These are phyloP conservation scores for Lepidopterella palustris DNA, from an alignment of 495 filamentous ascomycete species.

Conservation along the genomic window DNA sequence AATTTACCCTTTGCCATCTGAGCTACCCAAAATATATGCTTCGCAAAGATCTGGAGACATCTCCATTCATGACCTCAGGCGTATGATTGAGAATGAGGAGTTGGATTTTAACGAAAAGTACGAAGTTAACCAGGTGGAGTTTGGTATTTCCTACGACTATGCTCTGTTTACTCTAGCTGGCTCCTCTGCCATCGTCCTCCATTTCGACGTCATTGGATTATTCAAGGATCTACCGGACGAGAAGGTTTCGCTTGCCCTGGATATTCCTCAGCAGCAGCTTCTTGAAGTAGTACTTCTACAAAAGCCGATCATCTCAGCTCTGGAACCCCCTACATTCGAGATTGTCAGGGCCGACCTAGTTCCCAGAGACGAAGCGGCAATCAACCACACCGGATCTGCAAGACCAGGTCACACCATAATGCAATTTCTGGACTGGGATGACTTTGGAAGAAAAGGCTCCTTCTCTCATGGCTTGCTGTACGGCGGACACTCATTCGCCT, in stretches of 20 bases:
- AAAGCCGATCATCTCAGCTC: conserved; percentile 7
- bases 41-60: conserved; percentile 14
- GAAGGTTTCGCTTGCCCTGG: neutral
- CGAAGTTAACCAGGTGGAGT: too few relatives aligned
- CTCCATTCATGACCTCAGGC: neutral
- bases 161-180: neutral
- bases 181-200: conserved; percentile 8
- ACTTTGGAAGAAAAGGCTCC: too few relatives aligned
- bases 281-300: conserved; percentile 10
- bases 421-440: too few relatives aligned
- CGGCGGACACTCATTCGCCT: too few relatives aligned
- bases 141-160: conserved; percentile 11
- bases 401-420: too few relatives aligned
- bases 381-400: neutral
- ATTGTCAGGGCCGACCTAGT: conserved; percentile 9
- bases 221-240: neutral
- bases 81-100: conserved; percentile 1
- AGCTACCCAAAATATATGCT: conserved; percentile 14
- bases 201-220: conserved; percentile 13
- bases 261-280: conserved; percentile 4
- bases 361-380: neutral
- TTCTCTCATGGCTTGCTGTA: too few relatives aligned
- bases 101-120: too few relatives aligned
- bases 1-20: neutral
- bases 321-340: conserved; percentile 9